Percentiles rank a stretch among this genome's conserved stretches.
Conservation (phyloP, 768 basidiomycete species). For the Ramaria rubella region DNA sequence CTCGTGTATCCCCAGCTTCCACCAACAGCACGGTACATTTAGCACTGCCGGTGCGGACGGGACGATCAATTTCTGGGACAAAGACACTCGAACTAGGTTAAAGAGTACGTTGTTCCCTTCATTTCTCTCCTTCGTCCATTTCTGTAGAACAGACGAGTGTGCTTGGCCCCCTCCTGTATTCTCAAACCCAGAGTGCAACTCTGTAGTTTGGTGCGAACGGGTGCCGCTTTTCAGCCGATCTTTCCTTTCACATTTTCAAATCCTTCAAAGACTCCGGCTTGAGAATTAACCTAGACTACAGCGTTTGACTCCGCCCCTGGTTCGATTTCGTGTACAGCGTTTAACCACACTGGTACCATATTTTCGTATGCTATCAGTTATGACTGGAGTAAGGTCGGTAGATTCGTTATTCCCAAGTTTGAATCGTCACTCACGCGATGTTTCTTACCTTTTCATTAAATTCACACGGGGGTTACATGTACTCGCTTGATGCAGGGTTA, state of each 20-base stretch:
- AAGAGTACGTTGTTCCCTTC: conserved; percentile 28
- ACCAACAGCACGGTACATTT: conserved; percentile 11
- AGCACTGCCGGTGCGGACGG: conserved; percentile 25
- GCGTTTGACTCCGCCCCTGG: conserved; percentile 22
- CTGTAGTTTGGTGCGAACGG: background rate
- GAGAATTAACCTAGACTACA: background rate
- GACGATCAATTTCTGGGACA: conserved; percentile 33
- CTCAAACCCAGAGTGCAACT: background rate
- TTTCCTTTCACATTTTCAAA: background rate
- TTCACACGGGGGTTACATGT: background rate
- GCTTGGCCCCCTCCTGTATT: background rate
- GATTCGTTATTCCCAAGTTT: background rate
- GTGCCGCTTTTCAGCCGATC: background rate
- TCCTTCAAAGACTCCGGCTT: background rate
- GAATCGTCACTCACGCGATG: background rate
- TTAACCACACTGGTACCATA: conserved; percentile 34
- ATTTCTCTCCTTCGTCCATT: background rate
- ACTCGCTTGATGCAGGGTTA: conserved; percentile 19
- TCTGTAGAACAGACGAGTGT: background rate
- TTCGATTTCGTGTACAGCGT: conserved; percentile 34
- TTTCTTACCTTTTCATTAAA: background rate
- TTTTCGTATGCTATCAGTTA: conserved; percentile 39
- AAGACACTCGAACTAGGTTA: conserved; percentile 34
- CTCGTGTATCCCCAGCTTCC: conserved; percentile 2
- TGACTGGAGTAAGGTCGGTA: conserved; percentile 31